A percentile compares a stretch with the other conserved stretches of the same genome.
phyloP scores from a whole-genome alignment of 2,329 filamentous ascomycete species.

The Ascochyta lentis region DNA sequence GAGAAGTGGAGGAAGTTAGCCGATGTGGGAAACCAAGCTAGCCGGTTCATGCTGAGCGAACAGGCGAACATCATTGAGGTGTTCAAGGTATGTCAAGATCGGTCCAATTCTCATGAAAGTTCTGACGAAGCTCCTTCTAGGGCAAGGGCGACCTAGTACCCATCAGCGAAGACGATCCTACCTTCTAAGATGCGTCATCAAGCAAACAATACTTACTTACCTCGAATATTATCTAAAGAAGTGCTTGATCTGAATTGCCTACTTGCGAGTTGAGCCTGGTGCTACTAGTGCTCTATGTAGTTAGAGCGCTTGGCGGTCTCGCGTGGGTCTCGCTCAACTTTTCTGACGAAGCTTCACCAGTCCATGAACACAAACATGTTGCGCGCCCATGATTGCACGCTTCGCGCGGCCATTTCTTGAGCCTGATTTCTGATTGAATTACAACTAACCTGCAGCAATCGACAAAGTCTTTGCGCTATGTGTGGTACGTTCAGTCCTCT shows the following conservation, averaged over 20 bases:
- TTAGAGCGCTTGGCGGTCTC: neutral
- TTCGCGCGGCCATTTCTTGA: too few relatives aligned
- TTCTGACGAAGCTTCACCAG: slow-evolving; percentile 8
- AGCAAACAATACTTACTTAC: neutral
- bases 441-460: neutral
- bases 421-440: neutral
- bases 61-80: slow-evolving; percentile 60
- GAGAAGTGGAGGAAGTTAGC: slow-evolving; percentile 60
- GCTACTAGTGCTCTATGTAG: slow-evolving; percentile 3
- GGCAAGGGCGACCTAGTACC: slow-evolving; percentile 56
- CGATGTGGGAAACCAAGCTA: slow-evolving; percentile 58
- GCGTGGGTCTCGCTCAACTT: slow-evolving; percentile 8
- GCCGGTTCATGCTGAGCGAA: slow-evolving; percentile 60
- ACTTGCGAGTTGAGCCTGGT: neutral
- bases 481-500: slow-evolving; percentile 8
- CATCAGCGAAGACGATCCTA: slow-evolving; percentile 45
- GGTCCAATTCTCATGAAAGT: neutral
- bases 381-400: neutral
- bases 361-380: slow-evolving; percentile 5
- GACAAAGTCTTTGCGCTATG: neutral
- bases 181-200: slow-evolving; percentile 12
- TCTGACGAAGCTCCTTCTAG: slow-evolving; percentile 1
- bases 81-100: slow-evolving; percentile 50
- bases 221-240: neutral
- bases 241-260: neutral